phyloP scores from a whole-genome alignment of 2,329 filamentous ascomycete genomes.

The Exophiala calicioides region DNA sequence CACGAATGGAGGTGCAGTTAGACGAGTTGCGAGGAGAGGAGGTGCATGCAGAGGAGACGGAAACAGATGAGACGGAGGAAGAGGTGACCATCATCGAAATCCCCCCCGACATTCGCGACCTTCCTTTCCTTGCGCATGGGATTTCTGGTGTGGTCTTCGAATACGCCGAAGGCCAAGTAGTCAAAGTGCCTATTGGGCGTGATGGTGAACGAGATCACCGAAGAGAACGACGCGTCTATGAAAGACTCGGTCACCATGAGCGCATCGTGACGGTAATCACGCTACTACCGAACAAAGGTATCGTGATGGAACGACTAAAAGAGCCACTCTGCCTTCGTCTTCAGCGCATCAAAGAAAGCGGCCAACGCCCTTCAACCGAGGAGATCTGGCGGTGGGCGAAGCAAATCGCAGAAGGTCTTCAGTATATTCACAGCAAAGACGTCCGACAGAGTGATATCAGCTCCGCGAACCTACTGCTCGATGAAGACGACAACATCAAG shows the following conservation, averaged over 20 bases:
- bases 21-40: too few relatives aligned
- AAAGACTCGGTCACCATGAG: conserved; percentile 1
- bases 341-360: background rate
- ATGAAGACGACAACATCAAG: conserved; percentile 23
- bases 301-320: conserved; percentile 1
- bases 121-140: background rate
- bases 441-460: conserved; percentile 29
- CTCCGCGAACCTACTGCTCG: conserved; percentile 27
- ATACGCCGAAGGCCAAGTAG: background rate
- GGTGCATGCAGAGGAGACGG: too few relatives aligned
- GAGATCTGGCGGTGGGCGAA: conserved; percentile 20
- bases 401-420: conserved; percentile 23
- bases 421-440: conserved; percentile 21
- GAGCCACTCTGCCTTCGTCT: background rate
- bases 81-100: too few relatives aligned
- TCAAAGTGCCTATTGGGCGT: background rate
- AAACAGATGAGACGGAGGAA: too few relatives aligned
- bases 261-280: conserved; percentile 1
- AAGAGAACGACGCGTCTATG: background rate
- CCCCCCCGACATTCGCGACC: too few relatives aligned
- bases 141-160: background rate
- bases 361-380: background rate
- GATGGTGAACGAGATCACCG: background rate
- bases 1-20: too few relatives aligned
- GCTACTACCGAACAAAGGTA: background rate